phyloP scores from a whole-genome alignment of 768 basidiomycete species.

The Serendipita vermifera region DNA sequence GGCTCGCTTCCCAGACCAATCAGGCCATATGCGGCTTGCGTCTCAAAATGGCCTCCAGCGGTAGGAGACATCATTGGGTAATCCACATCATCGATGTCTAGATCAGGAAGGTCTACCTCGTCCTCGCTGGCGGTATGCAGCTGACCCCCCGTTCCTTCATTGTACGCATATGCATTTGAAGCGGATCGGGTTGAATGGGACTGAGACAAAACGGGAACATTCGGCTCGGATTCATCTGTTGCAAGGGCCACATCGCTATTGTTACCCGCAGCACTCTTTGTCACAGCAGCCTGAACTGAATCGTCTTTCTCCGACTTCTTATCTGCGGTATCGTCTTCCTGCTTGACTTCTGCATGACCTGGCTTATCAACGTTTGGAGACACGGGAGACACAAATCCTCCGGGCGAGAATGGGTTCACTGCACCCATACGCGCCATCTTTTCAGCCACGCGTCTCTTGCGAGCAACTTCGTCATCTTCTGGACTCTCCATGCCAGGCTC shows the following conservation, averaged over 20 bases:
- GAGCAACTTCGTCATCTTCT: conserved; percentile 40
- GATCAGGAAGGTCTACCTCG: neutral
- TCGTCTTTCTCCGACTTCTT: too few relatives aligned
- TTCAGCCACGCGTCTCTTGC: conserved; percentile 46
- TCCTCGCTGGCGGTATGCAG: neutral
- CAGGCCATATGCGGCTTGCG: too few relatives aligned
- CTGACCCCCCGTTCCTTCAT: too few relatives aligned
- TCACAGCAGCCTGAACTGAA: too few relatives aligned
- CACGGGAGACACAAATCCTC: neutral
- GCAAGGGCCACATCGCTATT: neutral
- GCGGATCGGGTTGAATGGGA: too few relatives aligned
- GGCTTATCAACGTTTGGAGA: neutral
- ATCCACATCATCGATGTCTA: neutral
- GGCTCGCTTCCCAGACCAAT: too few relatives aligned
- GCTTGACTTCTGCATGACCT: too few relatives aligned
- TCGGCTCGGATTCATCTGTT: conserved; percentile 6
- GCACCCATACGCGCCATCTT: conserved; percentile 49
- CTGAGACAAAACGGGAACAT: conserved; percentile 6
- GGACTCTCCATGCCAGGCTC: neutral
- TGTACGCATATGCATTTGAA: too few relatives aligned
- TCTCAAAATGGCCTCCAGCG: too few relatives aligned
- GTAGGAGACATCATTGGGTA: conserved; percentile 9
- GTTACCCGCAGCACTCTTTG: too few relatives aligned
- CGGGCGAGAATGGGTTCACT: conserved; percentile 38
- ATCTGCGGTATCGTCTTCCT: too few relatives aligned